Evolutionary conservation across 2,329 filamentous ascomycete genomes (phyloP), one percentile per base, ranked within the genome.

Genomic region (Dichotomopilus funicola): DNA sequence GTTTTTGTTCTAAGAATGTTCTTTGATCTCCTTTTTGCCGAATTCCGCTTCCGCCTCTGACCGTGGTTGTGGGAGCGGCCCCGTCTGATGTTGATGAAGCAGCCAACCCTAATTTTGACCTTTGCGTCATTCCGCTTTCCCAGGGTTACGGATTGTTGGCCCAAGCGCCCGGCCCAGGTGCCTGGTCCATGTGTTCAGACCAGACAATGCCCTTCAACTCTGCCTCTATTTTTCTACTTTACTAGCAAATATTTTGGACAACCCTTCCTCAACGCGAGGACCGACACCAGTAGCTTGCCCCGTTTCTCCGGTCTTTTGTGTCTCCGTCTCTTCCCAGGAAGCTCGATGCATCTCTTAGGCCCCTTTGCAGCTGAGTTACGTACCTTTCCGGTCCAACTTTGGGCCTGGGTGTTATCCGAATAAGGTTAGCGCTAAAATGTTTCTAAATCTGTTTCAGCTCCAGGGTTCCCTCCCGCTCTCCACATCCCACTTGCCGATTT

Each of bases 361-460:
- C 19, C 19, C 19, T 27, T 27, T 27, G 19, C 19, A 27, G 19
- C 19, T 27, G 19, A 27, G 19, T 27, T 27, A 27, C 19, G 19
- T 27, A 27, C 19, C 19, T 27, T 27, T 27, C 19, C 19, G 19
- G 19, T 27, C 19, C 19, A 27, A 3, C 19, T 27, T 27, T 27
- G 19, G 19, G 19, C 19, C 11, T 1, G 11, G 42, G 31, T 37
- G 35, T 27, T 44, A n/a, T 35, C 46, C 3, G 4, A 35, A 40
- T 12, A 5, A n/a, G 27, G 7, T 27, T 50, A 49, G 46, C 12
- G 41, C 11, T 4, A 12, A 10, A 31, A 36, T 37, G 49, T 55
- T 55, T 42, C 53, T 55, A 55, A 48, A 48, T 33, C n/a, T 37
- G 53, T 51, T 43, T 51, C 43, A 37, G 38, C 37, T 48, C 34